Evolutionary conservation across 345 rosid species (phyloP), one percentile per base, ranked within the genome.

Genomic region (Lepidium africanum): DNA sequence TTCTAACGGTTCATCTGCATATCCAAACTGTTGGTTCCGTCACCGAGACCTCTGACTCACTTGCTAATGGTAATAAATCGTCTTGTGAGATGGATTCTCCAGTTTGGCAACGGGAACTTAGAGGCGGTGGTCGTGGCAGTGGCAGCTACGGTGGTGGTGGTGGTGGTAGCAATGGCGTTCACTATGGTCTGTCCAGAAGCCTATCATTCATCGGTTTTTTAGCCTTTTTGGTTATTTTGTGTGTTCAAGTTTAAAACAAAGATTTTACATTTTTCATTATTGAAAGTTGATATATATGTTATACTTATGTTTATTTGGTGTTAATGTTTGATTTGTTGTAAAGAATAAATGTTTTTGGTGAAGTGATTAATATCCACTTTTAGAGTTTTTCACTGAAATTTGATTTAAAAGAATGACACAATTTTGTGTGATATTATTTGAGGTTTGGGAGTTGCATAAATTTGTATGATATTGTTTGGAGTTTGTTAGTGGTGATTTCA

Each of bases 61-160:
- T 33, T 8, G 7, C 62, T 21, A 55, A 15, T 52, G 5, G 15
- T 16, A 17, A 23, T 36, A 65, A 19, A 25, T 2, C 27, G n/a
- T 53, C 32, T 41, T 40, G 10, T 19, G 53, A 56, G 39, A 19
- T 46, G 1, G 2, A 10, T 45, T 14, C 6, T 36, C 9, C 27
- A 25, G 37, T 56, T 46, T 68, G 47, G 55, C 37, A 38, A 15
- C 27, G 64, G 7, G 72, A 56, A 55, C 72, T 67, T 30, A 17
- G 58, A n/a, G 11, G 53, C 3, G 3, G 40, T 0, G 5, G 43
- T 3, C 14, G 52, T 2, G 41, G 55, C 0, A 54, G 66, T 4
- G 21, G 33, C 10, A 7, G 15, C 4, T 0, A 12, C 5, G 14
- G 41, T 0, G 4, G 59, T 4, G 16, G 32, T 10, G 14, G 41